A percentile compares a stretch with the other conserved stretches of the same genome.
phyloP scores from a whole-genome alignment of 345 rosid species.

The Brassica juncea region DNA sequence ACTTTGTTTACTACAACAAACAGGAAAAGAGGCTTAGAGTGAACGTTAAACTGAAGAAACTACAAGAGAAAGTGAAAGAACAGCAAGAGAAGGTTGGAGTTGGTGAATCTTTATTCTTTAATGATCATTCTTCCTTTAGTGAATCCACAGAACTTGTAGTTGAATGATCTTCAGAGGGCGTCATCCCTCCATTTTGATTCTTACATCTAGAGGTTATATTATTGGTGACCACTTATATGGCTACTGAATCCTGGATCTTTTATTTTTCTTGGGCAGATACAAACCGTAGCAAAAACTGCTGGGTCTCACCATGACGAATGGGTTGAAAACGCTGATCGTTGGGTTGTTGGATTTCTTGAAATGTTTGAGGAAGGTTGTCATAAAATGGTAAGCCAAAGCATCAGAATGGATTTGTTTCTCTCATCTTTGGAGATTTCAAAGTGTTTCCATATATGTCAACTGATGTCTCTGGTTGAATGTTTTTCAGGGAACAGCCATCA shows the following conservation, averaged over 20 bases:
- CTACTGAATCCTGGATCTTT: conserved; percentile 14
- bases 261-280: conserved; percentile 44
- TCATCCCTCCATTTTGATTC: too few relatives aligned
- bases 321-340: conserved; percentile 66
- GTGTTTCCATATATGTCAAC: background rate
- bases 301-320: conserved; percentile 56
- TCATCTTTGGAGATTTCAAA: background rate
- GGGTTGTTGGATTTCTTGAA: conserved; percentile 73
- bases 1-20: background rate
- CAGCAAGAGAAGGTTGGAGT: conserved; percentile 63
- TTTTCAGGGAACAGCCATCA: conserved; percentile 60
- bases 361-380: conserved; percentile 76
- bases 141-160: too few relatives aligned
- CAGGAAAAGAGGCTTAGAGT: conserved; percentile 75
- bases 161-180: too few relatives aligned
- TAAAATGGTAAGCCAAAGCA: conserved; percentile 49
- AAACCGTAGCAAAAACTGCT: conserved; percentile 66
- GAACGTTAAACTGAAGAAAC: conserved; percentile 55
- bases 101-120: conserved; percentile 27
- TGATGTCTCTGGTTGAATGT: background rate
- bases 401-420: background rate
- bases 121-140: background rate
- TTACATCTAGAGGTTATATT: background rate
- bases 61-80: conserved; percentile 66
- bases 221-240: background rate